Evolutionary conservation across 352 stramenopile species (phyloP), one percentile per base, ranked within the genome.

Genomic region (Phytophthora foliorum): DNA sequence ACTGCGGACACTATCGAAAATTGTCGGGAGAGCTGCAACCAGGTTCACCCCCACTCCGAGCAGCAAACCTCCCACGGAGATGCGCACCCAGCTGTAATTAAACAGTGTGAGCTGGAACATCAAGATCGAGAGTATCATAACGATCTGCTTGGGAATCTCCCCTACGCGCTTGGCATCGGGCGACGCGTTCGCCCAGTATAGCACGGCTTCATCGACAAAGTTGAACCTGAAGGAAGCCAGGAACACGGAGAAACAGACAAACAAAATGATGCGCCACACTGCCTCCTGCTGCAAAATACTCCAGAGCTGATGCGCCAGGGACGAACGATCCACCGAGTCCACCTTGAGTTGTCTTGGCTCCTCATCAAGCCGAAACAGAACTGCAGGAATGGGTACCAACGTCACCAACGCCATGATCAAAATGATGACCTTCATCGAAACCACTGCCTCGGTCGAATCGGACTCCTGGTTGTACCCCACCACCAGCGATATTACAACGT

Each of bases 271-370:
- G 11, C 83, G 86, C 80, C 82, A 94, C 29, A 92, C 84, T 0
- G 82, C 82, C 36, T 94, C 71, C 69, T 94, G 84, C 73, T 94
- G 84, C 7, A 94, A 58, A 46, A 91, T 90, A 31, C 77, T 86
- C 84, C 86, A 92, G 13, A 94, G 63, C 67, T 90, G 81, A 25
- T 81, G 77, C 19, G 74, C 73, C 29, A 92, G 77, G 19, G 82
- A 90, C 16, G 63, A 76, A 8, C 84, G 81, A 57, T 91, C 83
- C 3, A 90, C 70, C 16, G 81, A 74, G 51, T 91, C 83, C n/a
- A 92, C 82, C 48, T 90, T 91, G 51, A 92, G 82, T 58, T 91
- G 81, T 55, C 83, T 72, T 42, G 83, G 86, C 24, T 94, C 86
- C 57, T 94, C 86, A 5, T 83, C 82, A 0, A 92, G 69, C 19